A percentile compares a stretch with the other conserved stretches of the same genome.
phyloP scores from a whole-genome alignment of 257 asterid genomes.

The Nicotiana otophora region DNA sequence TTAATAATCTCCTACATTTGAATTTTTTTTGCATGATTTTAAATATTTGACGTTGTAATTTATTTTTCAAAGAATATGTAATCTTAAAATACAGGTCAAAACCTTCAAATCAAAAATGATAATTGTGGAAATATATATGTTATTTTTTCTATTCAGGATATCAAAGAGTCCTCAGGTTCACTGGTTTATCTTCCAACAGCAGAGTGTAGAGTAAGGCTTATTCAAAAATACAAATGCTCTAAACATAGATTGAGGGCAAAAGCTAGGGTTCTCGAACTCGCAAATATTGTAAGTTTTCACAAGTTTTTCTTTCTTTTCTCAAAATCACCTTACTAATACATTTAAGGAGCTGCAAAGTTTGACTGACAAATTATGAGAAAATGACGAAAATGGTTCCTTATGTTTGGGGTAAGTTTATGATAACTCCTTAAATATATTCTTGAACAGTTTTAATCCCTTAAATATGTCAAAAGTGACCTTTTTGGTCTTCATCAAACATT shows the following conservation, averaged over 20 bases:
- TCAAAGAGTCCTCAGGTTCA: constrained; percentile 19
- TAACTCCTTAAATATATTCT: too few species aligned
- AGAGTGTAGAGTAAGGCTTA: constrained; percentile 61
- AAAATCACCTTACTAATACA: too few species aligned
- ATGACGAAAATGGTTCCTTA: too few species aligned
- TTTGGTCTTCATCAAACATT: too few species aligned
- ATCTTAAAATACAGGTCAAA: neutral
- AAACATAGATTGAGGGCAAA: constrained; percentile 27
- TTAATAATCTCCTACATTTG: neutral
- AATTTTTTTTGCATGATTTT: neutral
- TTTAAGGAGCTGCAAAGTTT: too few species aligned
- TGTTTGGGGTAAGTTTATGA: too few species aligned
- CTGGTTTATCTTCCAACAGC: constrained; percentile 35
- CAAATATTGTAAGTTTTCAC: constrained; percentile 39
- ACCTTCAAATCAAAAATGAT: neutral
- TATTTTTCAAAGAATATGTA: neutral
- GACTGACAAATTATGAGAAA: too few species aligned
- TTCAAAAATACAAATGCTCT: constrained; percentile 56
- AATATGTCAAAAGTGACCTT: too few species aligned
- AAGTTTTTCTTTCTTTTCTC: neutral
- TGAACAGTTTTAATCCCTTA: too few species aligned
- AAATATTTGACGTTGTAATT: too few species aligned
- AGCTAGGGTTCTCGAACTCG: constrained; percentile 39
- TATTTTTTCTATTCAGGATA: constrained; percentile 22
- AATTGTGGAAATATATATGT: neutral